Evolutionary conservation across 352 stramenopile genomes (phyloP).

Genomic region (Globisporangium spiculum): DNA sequence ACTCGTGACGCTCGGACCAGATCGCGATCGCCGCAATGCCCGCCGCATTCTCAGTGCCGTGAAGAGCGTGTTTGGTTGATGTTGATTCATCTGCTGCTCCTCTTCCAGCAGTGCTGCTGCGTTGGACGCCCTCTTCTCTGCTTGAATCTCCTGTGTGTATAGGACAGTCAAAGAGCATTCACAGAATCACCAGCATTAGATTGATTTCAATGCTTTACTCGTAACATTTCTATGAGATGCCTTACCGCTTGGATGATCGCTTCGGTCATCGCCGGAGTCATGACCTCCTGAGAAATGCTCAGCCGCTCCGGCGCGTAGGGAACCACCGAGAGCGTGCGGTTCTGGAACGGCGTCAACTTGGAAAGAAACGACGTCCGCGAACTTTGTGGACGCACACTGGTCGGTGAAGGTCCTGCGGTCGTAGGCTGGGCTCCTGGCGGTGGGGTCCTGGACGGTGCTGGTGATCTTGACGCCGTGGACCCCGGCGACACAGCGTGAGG

Average conservation of each 20-base stretch:
- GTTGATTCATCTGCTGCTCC: not conserved
- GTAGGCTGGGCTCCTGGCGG: not conserved
- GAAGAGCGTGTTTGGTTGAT: slow-evolving; percentile 49
- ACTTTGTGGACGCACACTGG: not conserved
- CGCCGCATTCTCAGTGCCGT: slow-evolving; percentile 52
- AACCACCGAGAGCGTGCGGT: slow-evolving; percentile 43
- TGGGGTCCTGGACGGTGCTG: not conserved
- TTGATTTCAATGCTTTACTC: too few relatives aligned
- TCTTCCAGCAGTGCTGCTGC: not conserved
- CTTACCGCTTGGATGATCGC: slow-evolving; percentile 37
- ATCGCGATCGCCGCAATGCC: slow-evolving; percentile 39
- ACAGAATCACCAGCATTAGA: not conserved
- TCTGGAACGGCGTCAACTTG: slow-evolving; percentile 44
- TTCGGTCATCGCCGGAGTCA: slow-evolving; percentile 50
- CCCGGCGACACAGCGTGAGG: not conserved
- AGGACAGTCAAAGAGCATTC: not conserved
- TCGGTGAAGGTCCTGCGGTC: not conserved
- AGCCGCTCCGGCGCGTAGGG: slow-evolving; percentile 62
- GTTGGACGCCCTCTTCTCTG: slow-evolving; percentile 14
- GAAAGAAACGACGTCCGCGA: slow-evolving; percentile 49
- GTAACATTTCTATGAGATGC: too few relatives aligned
- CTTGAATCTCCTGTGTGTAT: slow-evolving; percentile 13
- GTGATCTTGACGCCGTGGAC: not conserved
- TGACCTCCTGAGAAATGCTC: slow-evolving; percentile 52
- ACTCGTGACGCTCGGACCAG: slow-evolving; percentile 5